A percentile compares a stretch with the other conserved stretches of the same genome.
Conservation (phyloP, 306 rosid genomes). For the Cucurbita moschata region DNA sequence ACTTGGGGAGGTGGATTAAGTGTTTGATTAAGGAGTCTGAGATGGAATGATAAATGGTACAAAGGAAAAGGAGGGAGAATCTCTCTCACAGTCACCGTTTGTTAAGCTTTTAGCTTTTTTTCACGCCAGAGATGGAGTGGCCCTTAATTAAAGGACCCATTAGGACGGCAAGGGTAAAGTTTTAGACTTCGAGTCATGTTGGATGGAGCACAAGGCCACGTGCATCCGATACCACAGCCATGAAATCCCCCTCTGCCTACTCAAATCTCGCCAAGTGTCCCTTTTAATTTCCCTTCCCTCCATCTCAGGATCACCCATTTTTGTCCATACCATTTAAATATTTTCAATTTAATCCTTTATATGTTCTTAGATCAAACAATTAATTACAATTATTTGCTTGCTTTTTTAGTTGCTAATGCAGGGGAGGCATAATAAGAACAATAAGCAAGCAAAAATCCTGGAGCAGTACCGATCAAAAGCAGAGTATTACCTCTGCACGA, state of each 20-base stretch:
- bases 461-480: constrained; percentile 64
- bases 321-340: not conserved
- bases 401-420: constrained; percentile 39
- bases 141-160: constrained; percentile 8
- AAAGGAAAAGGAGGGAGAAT: not conserved
- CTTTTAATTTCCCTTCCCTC: not conserved
- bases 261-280: not conserved
- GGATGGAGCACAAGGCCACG: constrained; percentile 26
- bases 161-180: constrained; percentile 1
- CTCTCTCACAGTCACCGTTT: not conserved
- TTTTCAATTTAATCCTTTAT: not conserved
- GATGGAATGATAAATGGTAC: not conserved
- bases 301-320: not conserved
- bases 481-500: constrained; percentile 66
- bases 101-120: not conserved
- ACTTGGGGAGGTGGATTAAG: not conserved
- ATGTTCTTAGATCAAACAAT: not conserved
- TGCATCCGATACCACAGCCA: constrained; percentile 15
- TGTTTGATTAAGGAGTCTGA: not conserved
- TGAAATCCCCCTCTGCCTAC: not conserved
- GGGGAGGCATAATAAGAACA: constrained; percentile 35
- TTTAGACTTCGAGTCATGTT: not conserved
- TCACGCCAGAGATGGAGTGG: constrained; percentile 3
- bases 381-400: no score
- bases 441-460: constrained; percentile 28